Evolutionary conservation across 352 stramenopile species (phyloP), one percentile per base, ranked within the genome.

Genomic region (Phytophthora foliorum): DNA sequence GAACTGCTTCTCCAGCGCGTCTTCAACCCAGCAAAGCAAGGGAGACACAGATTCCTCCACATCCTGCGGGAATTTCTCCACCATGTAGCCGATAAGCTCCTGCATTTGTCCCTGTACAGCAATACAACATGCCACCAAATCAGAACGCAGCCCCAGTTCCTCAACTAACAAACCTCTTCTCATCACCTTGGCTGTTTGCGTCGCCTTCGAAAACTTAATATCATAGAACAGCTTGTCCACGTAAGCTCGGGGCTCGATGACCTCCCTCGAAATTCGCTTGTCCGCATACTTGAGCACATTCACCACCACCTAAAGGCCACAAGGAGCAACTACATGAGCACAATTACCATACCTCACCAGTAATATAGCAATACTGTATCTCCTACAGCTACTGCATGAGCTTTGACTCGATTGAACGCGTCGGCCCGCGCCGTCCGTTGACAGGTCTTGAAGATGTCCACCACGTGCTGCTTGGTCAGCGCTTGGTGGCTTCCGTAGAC

Each of bases 1-100:
- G 41, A 94, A 95, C 42, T 95, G 88, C 58, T 93, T 91, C 17
- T 93, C 81, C 42, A 95, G 68, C 22, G 70, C 61, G 11, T 84
- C 78, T 69, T 95, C 88, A 25, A 88, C 84, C 88, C 88, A 95
- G 27, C 63, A 68, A 9, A 94, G 39, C 31, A 92, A 48, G 11
- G 75, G n/a, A 2, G 38, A 10, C 41, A 79, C 72, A 45, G 59
- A 61, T 1, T 64, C 36, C 14, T 78, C 45, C 16, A 87, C 42
- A 8, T 91, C 65, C 0, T 31, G 9, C 1, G 77, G 73, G 54
- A 92, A 94, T 11, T 69, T 66, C n/a, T 69, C 76, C n/a, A 81
- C 76, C 21, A 92, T 53, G 55, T 87, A 72, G 4, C 82, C 82
- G 69, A 94, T 80, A 1, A 88, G 69, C 68, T 89, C 77, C 22